Evolutionary conservation across 768 basidiomycete species (phyloP).

Genomic region (Panaeolus papilionaceus): DNA sequence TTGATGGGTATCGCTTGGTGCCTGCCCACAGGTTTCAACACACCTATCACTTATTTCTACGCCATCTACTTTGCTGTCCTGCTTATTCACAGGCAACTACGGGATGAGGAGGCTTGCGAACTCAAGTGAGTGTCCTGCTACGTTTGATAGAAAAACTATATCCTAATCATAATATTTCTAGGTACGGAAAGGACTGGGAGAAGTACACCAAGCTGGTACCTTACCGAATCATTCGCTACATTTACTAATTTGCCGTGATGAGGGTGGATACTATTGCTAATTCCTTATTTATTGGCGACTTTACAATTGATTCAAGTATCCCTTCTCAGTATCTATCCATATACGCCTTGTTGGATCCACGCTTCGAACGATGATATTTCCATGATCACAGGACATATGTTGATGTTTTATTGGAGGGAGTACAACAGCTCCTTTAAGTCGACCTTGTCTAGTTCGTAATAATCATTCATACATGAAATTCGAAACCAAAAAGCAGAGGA

Average conservation of each 20-base stretch:
- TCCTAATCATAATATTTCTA: conserved; percentile 33
- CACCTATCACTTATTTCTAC: conserved; percentile 97
- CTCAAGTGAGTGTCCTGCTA: conserved; percentile 66
- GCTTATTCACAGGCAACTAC: conserved; percentile 85
- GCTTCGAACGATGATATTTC: not conserved
- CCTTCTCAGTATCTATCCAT: not conserved
- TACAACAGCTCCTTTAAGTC: not conserved
- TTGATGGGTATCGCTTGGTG: conserved; percentile 95
- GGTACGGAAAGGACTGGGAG: conserved; percentile 95
- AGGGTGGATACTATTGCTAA: not conserved
- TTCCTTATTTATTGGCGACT: not conserved
- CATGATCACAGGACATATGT: not conserved
- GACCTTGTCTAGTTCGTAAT: not conserved
- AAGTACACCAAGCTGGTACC: conserved; percentile 88
- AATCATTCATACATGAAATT: not conserved
- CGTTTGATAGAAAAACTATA: not conserved
- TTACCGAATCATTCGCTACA: conserved; percentile 84
- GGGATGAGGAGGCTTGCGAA: conserved; percentile 92
- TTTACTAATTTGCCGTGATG: conserved; percentile 53
- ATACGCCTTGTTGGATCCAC: not conserved
- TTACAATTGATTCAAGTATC: not conserved
- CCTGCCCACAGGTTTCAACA: conserved; percentile 88
- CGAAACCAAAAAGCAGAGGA: not conserved
- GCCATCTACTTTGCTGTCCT: conserved; percentile 87
- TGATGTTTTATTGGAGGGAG: not conserved